Percentiles rank a stretch among this genome's conserved stretches.
Conservation (phyloP, 805 yeast species). For the Candida piceae region DNA sequence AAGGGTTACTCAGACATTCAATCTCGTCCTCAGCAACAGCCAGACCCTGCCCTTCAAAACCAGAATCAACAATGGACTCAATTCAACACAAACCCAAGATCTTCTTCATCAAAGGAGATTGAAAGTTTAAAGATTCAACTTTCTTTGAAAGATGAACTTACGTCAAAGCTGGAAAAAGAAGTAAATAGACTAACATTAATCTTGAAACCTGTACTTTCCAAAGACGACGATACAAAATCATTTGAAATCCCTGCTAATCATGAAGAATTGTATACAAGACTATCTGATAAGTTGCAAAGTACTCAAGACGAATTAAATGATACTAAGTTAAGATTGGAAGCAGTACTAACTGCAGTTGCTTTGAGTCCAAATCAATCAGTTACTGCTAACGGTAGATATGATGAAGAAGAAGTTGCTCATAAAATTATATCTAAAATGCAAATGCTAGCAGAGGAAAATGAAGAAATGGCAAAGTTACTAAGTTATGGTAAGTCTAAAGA, state of each 20-base stretch:
- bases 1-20: too few species aligned
- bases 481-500: slow-evolving; percentile 76
- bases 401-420: slow-evolving; percentile 71
- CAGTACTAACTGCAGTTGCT: slow-evolving; percentile 51
- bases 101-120: slow-evolving; percentile 11
- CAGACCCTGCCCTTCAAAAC: too few species aligned
- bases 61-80: slow-evolving; percentile 3
- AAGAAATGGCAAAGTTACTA: slow-evolving; percentile 61
- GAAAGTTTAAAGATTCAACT: slow-evolving; percentile 46
- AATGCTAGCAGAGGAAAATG: slow-evolving; percentile 62
- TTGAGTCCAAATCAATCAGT: slow-evolving; percentile 42
- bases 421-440: slow-evolving; percentile 60
- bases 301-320: slow-evolving; percentile 48
- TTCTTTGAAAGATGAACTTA: slow-evolving; percentile 49
- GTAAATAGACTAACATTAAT: slow-evolving; percentile 36
- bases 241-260: slow-evolving; percentile 32
- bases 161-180: slow-evolving; percentile 42
- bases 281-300: slow-evolving; percentile 24
- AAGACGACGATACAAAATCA: slow-evolving; percentile 8
- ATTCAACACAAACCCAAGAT: slow-evolving; percentile 1
- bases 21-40: slow-evolving; percentile 1
- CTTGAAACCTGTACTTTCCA: slow-evolving; percentile 36
- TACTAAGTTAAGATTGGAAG: slow-evolving; percentile 59
- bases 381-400: slow-evolving; percentile 58
- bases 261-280: slow-evolving; percentile 27